Conservation (phyloP, 1,284 basidiomycete genomes). For the Cyathus olla region DNA sequence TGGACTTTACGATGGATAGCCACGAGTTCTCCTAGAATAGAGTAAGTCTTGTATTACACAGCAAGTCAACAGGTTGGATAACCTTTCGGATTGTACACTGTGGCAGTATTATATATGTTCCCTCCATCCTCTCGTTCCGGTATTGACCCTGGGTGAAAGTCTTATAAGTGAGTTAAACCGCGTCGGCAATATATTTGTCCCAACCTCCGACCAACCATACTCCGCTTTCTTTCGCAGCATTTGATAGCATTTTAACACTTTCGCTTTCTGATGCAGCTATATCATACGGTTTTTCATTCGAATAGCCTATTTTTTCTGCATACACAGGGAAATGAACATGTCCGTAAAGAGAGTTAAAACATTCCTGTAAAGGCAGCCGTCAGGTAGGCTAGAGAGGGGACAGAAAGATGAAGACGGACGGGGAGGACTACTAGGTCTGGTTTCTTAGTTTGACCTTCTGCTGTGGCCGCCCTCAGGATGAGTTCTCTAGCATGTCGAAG, state of each 20-base stretch:
- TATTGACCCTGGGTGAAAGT: slow-evolving; percentile 77
- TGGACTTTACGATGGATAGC: slow-evolving; percentile 95
- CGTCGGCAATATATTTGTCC: slow-evolving; percentile 19
- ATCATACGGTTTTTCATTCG: slow-evolving; percentile 67
- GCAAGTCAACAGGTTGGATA: background rate
- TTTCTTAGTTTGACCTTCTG: slow-evolving; percentile 51
- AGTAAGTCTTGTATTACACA: too few relatives aligned
- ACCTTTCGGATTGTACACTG: slow-evolving; percentile 91
- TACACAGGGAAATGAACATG: slow-evolving; percentile 87
- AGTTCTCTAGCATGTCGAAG: slow-evolving; percentile 84
- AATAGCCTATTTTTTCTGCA: slow-evolving; percentile 83
- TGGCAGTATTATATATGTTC: slow-evolving; percentile 93
- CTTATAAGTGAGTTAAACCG: background rate
- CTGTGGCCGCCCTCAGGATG: slow-evolving; percentile 76
- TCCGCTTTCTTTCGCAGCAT: slow-evolving; percentile 83
- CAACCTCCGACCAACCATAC: slow-evolving; percentile 94
- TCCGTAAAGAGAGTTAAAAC: slow-evolving; percentile 98
- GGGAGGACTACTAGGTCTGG: slow-evolving; percentile 92
- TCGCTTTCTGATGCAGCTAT: slow-evolving; percentile 73
- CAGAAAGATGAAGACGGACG: slow-evolving; percentile 53
- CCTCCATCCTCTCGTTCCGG: slow-evolving; percentile 80
- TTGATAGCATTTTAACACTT: slow-evolving; percentile 86
- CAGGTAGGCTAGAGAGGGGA: slow-evolving; percentile 1
- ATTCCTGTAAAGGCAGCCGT: slow-evolving; percentile 71
- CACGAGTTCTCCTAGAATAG: slow-evolving; percentile 78